A percentile compares a stretch with the other conserved stretches of the same genome.
Evolutionary conservation across 192 early-diverging fungal genomes (phyloP).

Genomic region (Funneliformis geosporum): DNA sequence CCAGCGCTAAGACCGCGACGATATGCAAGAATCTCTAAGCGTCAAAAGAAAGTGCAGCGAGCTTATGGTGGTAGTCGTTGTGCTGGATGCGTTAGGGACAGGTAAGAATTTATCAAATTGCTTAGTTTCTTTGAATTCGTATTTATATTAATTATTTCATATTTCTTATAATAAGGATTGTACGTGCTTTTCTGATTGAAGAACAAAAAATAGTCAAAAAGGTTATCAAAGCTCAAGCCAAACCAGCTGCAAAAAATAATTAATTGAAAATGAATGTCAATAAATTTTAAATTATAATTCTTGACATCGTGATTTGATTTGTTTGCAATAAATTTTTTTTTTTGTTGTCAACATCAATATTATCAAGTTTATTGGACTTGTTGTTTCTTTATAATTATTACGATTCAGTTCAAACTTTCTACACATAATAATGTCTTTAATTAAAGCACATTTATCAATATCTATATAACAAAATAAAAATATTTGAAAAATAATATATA

Average conservation of each 20-base stretch:
- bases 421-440: neutral
- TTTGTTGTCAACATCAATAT: neutral
- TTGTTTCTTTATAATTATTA: neutral
- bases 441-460: neutral
- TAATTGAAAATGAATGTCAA: too few species aligned
- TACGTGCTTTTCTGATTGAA: slow-evolving; percentile 98
- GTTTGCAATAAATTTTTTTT: neutral
- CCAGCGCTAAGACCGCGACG: slow-evolving; percentile 90
- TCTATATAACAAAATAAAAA: neutral
- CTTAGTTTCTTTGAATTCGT: neutral
- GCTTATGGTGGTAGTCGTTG: slow-evolving; percentile 98
- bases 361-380: neutral
- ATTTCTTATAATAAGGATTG: slow-evolving; percentile 44
- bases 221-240: slow-evolving; percentile 82
- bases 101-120: slow-evolving; percentile 77
- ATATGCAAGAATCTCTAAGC: slow-evolving; percentile 89
- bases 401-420: neutral
- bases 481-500: neutral
- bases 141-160: neutral
- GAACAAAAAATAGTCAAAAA: slow-evolving; percentile 99
- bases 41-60: slow-evolving; percentile 90
- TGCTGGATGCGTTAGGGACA: slow-evolving; percentile 66
- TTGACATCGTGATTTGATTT: neutral
- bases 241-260: slow-evolving; percentile 38
- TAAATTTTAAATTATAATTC: neutral